phyloP scores from a whole-genome alignment of 345 rosid species.

The Conringia planisiliqua region DNA sequence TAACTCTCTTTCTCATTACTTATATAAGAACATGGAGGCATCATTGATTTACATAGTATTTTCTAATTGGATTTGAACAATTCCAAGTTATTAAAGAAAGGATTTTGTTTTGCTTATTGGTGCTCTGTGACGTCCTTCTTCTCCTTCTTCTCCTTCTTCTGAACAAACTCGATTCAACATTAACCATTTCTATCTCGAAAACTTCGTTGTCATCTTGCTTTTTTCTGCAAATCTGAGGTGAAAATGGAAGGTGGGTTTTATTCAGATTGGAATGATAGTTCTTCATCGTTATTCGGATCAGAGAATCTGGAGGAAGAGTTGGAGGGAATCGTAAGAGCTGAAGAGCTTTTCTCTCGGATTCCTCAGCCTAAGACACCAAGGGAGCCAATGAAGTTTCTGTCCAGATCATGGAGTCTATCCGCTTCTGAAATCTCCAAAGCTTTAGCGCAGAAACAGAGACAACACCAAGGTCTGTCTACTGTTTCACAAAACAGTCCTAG shows the following conservation, averaged over 20 bases:
- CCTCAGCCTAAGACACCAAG: slow-evolving; percentile 74
- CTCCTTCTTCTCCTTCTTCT: too few species aligned
- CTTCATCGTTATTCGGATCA: slow-evolving; percentile 30
- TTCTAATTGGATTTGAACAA: slow-evolving; percentile 18
- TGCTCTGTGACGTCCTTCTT: background rate
- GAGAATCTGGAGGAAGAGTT: slow-evolving; percentile 53
- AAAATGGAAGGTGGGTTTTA: slow-evolving; percentile 53
- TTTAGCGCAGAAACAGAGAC: slow-evolving; percentile 39
- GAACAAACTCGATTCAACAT: slow-evolving; percentile 8
- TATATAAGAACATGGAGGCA: slow-evolving; percentile 20
- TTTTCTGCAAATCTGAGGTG: background rate
- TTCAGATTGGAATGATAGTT: slow-evolving; percentile 34
- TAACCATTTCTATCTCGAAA: background rate
- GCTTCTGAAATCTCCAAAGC: slow-evolving; percentile 89
- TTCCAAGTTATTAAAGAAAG: slow-evolving; percentile 10
- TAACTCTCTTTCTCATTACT: slow-evolving; percentile 5
- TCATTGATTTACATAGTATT: background rate
- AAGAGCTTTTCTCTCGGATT: slow-evolving; percentile 22
- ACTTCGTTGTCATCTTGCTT: background rate
- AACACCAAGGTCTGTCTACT: slow-evolving; percentile 31
- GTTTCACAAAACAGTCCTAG: background rate
- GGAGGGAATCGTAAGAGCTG: slow-evolving; percentile 16
- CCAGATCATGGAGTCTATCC: slow-evolving; percentile 91
- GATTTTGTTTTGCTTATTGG: background rate
- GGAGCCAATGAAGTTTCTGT: slow-evolving; percentile 87